Conservation (phyloP, 2,329 filamentous ascomycete genomes). For the Pseudogymnoascus sp. region DNA sequence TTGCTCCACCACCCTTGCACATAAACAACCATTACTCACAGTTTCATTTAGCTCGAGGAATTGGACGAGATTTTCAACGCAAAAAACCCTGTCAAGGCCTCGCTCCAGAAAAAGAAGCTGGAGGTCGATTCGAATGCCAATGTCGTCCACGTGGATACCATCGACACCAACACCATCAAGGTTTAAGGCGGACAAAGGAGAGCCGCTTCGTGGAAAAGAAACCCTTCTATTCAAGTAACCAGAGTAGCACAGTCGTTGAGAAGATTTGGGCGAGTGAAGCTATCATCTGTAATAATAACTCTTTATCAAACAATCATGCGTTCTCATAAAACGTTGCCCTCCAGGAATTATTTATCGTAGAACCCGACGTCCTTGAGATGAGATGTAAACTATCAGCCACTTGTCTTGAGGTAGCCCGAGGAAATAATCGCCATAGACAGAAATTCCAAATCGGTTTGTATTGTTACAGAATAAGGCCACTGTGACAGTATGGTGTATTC, state of each 20-base stretch:
- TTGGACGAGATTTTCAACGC: conserved; percentile 43
- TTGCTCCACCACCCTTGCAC: background rate
- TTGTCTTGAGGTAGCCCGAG: background rate
- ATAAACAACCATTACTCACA: background rate
- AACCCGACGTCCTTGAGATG: background rate
- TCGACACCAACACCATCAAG: background rate
- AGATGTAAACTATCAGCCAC: background rate
- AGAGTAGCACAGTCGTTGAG: background rate
- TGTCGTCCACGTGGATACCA: conserved; percentile 15
- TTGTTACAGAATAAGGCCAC: background rate
- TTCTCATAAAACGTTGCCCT: background rate
- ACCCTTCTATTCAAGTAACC: background rate
- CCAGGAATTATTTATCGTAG: background rate
- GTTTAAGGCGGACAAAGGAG: background rate
- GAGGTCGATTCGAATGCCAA: conserved; percentile 28
- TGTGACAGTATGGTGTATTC: background rate
- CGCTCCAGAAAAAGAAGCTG: conserved; percentile 36
- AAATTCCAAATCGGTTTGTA: background rate
- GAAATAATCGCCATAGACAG: too few relatives aligned
- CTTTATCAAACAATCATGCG: background rate
- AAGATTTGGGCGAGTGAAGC: background rate
- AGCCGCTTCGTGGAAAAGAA: background rate
- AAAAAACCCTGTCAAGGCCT: conserved; percentile 39
- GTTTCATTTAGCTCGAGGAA: conserved; percentile 39
- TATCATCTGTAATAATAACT: background rate